These are phyloP conservation scores for Haematococcus lacustris DNA, from an alignment of 139 green algal species.

Conservation along the genomic window DNA sequence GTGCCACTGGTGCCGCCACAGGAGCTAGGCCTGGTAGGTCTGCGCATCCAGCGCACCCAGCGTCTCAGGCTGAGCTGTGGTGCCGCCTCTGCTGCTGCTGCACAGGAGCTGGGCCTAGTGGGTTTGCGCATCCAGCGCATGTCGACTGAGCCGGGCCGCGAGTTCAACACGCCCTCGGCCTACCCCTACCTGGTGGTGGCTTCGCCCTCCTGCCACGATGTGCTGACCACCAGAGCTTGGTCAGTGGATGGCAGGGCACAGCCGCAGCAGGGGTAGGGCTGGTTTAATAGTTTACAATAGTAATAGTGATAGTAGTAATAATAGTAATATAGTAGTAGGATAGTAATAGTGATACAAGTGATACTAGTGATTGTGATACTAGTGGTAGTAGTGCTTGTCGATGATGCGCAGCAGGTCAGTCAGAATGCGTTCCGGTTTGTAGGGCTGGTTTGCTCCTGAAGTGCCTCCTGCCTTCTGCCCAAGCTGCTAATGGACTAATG, in stretches of 20 bases:
- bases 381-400: neutral
- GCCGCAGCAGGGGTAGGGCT: neutral
- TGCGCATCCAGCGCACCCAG: conserved; percentile 83
- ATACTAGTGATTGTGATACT: too few relatives aligned
- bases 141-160: conserved; percentile 31
- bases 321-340: too few relatives aligned
- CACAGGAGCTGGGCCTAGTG: conserved; percentile 80
- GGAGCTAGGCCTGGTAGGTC: conserved; percentile 81
- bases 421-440: too few relatives aligned
- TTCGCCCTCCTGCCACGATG: conserved; percentile 90
- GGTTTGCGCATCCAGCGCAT: conserved; percentile 90
- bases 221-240: conserved; percentile 77
- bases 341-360: too few relatives aligned
- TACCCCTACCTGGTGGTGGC: conserved; percentile 67
- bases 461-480: neutral
- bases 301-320: neutral
- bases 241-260: conserved; percentile 5
- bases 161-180: conserved; percentile 46
- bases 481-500: too few relatives aligned
- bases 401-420: neutral
- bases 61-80: neutral
- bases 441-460: too few relatives aligned
- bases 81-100: conserved; percentile 1
- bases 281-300: neutral
- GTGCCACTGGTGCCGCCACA: conserved; percentile 1